Evolutionary conservation across 768 basidiomycete species (phyloP), one percentile per base, ranked within the genome.

Genomic region (Podaxis mareebaensis): DNA sequence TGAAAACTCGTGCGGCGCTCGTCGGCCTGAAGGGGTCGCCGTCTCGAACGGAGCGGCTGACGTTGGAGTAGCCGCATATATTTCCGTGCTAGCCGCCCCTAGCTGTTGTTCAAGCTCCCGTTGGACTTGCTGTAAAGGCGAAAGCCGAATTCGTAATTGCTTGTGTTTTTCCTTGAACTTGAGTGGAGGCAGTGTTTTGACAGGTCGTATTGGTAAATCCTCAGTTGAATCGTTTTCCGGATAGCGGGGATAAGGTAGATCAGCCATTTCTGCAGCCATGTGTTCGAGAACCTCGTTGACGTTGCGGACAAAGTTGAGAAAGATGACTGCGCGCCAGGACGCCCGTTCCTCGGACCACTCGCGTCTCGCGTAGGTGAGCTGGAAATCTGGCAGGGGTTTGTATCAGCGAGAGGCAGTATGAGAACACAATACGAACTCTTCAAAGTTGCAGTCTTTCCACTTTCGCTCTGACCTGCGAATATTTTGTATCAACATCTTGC

Each of bases 221-320:
- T 82, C 79, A 4, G 74, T 68, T 4, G 81, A 80, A 61, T 79
- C 81, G 62, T 81, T 79, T 53, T 70, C 54, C n/a, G 61, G 61
- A 38, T 62, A 62, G 20, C 61, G 66, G 63, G 72, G 60, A 61
- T 67, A 68, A 58, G 76, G 76, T 57, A 74, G 72, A 69, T 75
- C 80, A 24, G 81, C 73, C 81, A 90, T 86, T 67, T 89, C 88
- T 38, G 79, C 80, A 15, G 74, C 69, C 46, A 90, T 76, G 44
- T 83, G 76, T 54, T 89, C 83, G 22, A 91, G 78, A 51, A 90
- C 83, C 30, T 78, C 76, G 65, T 88, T 85, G 68, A 91, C 81
- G 65, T 90, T 91, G 69, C 89, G 86, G 58, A 92, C 81, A 72
- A 93, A 84, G 72, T 93, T 93, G 68, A 93, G 84, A 67, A 89